Percentiles rank a stretch among this genome's conserved stretches.
phyloP scores from a whole-genome alignment of 768 basidiomycete genomes.

The Xanthoconium stramineum region DNA sequence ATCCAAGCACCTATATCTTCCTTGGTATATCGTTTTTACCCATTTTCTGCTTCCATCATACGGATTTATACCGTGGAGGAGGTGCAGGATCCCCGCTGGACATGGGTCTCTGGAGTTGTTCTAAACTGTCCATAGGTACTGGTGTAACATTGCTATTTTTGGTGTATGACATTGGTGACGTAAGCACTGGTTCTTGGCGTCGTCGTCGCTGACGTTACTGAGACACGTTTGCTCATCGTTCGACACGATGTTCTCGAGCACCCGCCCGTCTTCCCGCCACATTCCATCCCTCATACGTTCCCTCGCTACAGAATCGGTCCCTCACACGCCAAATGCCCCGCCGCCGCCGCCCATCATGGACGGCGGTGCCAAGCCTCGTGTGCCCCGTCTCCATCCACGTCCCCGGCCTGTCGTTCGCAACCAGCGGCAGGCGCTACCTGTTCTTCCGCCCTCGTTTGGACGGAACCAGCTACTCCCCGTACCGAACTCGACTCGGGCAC shows the following conservation, averaged over 20 bases:
- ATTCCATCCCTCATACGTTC: conserved; percentile 19
- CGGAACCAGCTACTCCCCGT: conserved; percentile 80
- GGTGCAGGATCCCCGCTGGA: conserved; percentile 14
- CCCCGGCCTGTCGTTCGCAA: conserved; percentile 35
- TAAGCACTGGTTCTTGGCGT: not conserved
- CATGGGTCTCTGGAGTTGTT: conserved; percentile 4
- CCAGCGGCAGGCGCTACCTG: conserved; percentile 39
- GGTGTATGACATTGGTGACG: not conserved
- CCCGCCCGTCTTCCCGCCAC: conserved; percentile 11
- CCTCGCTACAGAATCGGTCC: conserved; percentile 27
- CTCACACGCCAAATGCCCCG: conserved; percentile 26
- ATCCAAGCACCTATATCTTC: conserved; percentile 14
- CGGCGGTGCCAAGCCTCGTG: conserved; percentile 25
- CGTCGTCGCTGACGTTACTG: conserved; percentile 2
- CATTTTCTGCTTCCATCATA: conserved; percentile 4
- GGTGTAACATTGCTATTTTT: not conserved
- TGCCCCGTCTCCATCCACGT: conserved; percentile 40
- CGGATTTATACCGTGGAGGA: conserved; percentile 8
- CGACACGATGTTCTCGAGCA: conserved; percentile 23
- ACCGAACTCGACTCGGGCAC: conserved; percentile 71
- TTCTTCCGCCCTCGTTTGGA: conserved; percentile 71
- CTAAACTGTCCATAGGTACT: not conserved
- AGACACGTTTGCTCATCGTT: conserved; percentile 13
- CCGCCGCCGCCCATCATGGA: conserved; percentile 32
- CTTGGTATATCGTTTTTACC: not conserved